A percentile compares a stretch with the other conserved stretches of the same genome.
phyloP scores from a whole-genome alignment of 768 basidiomycete genomes.

The Mycena latifolia region DNA sequence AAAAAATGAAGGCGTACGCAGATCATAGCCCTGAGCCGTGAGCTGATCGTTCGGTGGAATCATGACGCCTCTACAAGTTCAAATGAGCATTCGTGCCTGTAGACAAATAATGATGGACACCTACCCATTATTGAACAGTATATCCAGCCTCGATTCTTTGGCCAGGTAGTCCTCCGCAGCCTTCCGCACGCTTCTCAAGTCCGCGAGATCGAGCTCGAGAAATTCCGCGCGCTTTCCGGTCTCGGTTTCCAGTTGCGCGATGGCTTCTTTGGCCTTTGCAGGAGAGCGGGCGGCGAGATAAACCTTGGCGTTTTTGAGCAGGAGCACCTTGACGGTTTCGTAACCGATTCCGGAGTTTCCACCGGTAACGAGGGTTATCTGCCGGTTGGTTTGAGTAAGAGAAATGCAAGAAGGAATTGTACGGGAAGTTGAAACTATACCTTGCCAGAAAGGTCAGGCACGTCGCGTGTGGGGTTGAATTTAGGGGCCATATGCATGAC shows the following conservation, averaged over 20 bases:
- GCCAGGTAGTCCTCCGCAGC: slow-evolving; percentile 53
- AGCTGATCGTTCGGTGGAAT: slow-evolving; percentile 42
- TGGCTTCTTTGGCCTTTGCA: slow-evolving; percentile 38
- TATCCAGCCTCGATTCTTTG: slow-evolving; percentile 33
- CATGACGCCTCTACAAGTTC: slow-evolving; percentile 52
- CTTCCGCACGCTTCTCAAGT: slow-evolving; percentile 49
- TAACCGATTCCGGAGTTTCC: slow-evolving; percentile 40
- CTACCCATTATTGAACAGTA: slow-evolving; percentile 39
- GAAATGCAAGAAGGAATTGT: neutral
- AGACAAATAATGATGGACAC: neutral
- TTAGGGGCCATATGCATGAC: no score
- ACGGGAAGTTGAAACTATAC: slow-evolving; percentile 39
- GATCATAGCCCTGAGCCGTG: slow-evolving; percentile 52
- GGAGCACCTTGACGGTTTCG: slow-evolving; percentile 42
- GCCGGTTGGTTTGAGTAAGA: slow-evolving; percentile 13
- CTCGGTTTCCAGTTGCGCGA: slow-evolving; percentile 41
- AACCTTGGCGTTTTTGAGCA: slow-evolving; percentile 44
- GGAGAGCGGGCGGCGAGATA: slow-evolving; percentile 45
- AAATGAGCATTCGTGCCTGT: neutral
- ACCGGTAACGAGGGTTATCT: slow-evolving; percentile 25
- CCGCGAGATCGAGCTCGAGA: slow-evolving; percentile 58
- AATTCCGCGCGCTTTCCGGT: slow-evolving; percentile 34
- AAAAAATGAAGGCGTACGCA: slow-evolving; percentile 36
- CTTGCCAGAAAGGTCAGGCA: slow-evolving; percentile 48
- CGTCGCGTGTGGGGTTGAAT: no score